Evolutionary conservation across 768 basidiomycete species (phyloP).

Genomic region (Termitomyces sp.): DNA sequence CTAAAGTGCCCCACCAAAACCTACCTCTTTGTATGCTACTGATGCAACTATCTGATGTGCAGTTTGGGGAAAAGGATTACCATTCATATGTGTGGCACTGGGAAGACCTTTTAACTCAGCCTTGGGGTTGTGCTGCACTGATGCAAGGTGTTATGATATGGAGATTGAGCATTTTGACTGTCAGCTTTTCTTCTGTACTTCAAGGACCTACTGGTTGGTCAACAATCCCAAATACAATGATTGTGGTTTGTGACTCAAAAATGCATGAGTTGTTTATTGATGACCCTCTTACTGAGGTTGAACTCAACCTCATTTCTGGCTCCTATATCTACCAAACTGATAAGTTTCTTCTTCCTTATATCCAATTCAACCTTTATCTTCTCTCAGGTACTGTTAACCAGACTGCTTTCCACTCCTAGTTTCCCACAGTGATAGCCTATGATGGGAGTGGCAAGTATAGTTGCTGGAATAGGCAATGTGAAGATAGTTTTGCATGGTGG

Average conservation of each 20-base stretch:
- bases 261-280: conserved; percentile 6
- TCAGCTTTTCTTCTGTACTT: conserved; percentile 8
- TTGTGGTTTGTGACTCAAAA: neutral
- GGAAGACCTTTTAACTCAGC: neutral
- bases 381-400: conserved; percentile 6
- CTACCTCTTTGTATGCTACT: neutral
- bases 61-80: neutral
- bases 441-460: neutral
- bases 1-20: neutral
- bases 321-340: too few relatives aligned
- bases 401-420: conserved; percentile 16
- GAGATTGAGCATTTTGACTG: neutral
- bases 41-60: neutral
- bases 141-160: neutral
- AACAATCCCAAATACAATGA: neutral
- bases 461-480: neutral
- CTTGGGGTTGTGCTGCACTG: neutral
- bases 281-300: conserved; percentile 10
- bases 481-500: neutral
- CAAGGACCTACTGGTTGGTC: conserved; percentile 7
- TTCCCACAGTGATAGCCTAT: neutral
- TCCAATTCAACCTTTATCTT: too few relatives aligned
- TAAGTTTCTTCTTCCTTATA: too few relatives aligned
- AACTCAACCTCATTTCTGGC: too few relatives aligned
- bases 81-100: neutral